Evolutionary conservation across 495 filamentous ascomycete genomes (phyloP).

Genomic region (Penicillium chermesinum): DNA sequence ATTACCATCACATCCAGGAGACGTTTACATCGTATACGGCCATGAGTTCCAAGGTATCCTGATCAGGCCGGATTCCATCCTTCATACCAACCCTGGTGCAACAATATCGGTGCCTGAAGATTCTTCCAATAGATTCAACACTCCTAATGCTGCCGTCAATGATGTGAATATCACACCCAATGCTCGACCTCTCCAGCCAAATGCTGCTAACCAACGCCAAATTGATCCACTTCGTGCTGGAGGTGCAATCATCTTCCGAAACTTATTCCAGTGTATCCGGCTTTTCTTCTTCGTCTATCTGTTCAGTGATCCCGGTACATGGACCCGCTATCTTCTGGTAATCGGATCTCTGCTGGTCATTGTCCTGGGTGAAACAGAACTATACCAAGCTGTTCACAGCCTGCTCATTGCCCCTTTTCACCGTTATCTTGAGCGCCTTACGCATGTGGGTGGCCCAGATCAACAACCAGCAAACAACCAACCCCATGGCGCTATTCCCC

Average conservation of each 20-base stretch:
- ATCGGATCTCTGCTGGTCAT: slow-evolving; percentile 52
- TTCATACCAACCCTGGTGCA: too few relatives aligned
- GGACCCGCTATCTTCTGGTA: slow-evolving; percentile 63
- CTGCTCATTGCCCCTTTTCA: slow-evolving; percentile 58
- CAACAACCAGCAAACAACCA: slow-evolving; percentile 22
- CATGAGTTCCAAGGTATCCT: too few relatives aligned
- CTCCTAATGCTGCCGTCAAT: not conserved
- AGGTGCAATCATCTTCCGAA: slow-evolving; percentile 48
- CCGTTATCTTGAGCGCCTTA: slow-evolving; percentile 65
- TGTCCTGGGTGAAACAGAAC: slow-evolving; percentile 60
- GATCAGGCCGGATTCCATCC: too few relatives aligned
- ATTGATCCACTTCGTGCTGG: slow-evolving; percentile 26
- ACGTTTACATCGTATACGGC: too few relatives aligned
- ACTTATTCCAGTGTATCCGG: slow-evolving; percentile 74
- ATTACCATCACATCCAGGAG: too few relatives aligned
- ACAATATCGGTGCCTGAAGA: too few relatives aligned
- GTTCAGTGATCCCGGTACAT: slow-evolving; percentile 68
- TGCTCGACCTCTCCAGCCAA: not conserved
- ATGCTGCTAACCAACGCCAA: slow-evolving; percentile 24
- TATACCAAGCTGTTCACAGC: slow-evolving; percentile 54
- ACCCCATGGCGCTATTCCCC: not conserved
- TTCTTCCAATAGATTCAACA: not conserved
- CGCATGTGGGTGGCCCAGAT: slow-evolving; percentile 45
- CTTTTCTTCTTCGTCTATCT: slow-evolving; percentile 74
- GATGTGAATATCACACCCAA: not conserved